phyloP scores from a whole-genome alignment of 2,329 filamentous ascomycete species.

The Curvularia sp. region DNA sequence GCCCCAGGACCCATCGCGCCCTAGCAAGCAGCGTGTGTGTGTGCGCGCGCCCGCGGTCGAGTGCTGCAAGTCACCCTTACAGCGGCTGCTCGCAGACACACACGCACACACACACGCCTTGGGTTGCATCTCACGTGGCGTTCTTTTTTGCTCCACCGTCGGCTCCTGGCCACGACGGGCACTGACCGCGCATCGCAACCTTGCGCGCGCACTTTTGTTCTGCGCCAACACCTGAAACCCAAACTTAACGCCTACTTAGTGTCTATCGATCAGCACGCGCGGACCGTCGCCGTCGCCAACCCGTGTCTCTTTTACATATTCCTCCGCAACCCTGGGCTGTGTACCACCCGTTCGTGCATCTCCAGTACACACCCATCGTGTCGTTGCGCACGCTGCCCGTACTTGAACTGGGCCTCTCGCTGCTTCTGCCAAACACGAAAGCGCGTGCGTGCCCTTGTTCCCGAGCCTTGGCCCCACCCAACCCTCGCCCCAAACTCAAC shows the following conservation, averaged over 20 bases:
- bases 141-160: conserved; percentile 13
- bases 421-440: conserved; percentile 1
- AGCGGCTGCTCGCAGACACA: conserved; percentile 29
- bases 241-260: conserved; percentile 18
- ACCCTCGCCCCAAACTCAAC: conserved; percentile 3
- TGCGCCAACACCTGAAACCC: conserved; percentile 16
- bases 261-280: conserved; percentile 19
- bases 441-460: conserved; percentile 13
- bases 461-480: conserved; percentile 20
- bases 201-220: conserved; percentile 15
- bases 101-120: conserved; percentile 8
- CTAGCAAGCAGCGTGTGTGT: neutral
- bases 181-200: conserved; percentile 3
- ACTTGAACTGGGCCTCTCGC: neutral
- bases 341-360: conserved; percentile 13
- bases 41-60: neutral
- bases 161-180: conserved; percentile 31
- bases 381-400: neutral
- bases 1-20: conserved; percentile 1
- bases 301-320: conserved; percentile 10
- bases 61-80: conserved; percentile 33
- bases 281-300: conserved; percentile 9
- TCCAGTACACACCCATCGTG: neutral
- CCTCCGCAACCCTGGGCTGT: conserved; percentile 8
- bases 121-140: conserved; percentile 28